phyloP scores from a whole-genome alignment of 2,329 filamentous ascomycete species.

The Gaeumannomyces tritici region DNA sequence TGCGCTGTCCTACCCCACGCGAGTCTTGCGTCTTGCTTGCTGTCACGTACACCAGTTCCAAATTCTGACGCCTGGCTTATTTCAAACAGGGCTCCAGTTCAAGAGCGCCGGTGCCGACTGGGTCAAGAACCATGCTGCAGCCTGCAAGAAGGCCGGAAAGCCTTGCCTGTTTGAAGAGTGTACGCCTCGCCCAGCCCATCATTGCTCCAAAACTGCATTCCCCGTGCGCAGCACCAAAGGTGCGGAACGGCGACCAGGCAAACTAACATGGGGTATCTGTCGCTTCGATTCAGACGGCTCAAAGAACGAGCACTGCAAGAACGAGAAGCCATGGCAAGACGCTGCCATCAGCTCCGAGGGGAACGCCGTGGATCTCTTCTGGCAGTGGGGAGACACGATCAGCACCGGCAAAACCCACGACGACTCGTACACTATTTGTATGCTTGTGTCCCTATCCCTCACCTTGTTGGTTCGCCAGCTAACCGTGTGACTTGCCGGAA shows the following conservation, averaged over 20 bases:
- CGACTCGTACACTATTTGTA: constrained; percentile 33
- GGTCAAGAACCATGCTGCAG: constrained; percentile 25
- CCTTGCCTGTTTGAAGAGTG: constrained; percentile 30
- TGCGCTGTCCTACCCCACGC: neutral
- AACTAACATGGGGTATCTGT: neutral
- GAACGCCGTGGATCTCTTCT: constrained; percentile 27
- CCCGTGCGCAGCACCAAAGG: neutral
- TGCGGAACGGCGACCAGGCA: neutral
- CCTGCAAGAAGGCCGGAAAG: constrained; percentile 27
- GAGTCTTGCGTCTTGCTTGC: neutral
- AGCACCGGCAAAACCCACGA: constrained; percentile 29
- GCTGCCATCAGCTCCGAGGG: constrained; percentile 20
- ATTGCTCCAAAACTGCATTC: neutral
- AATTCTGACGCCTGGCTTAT: neutral
- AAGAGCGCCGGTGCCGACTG: constrained; percentile 25
- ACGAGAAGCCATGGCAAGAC: constrained; percentile 19
- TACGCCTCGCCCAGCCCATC: constrained; percentile 14
- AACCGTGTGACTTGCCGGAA: neutral
- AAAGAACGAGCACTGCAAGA: constrained; percentile 12
- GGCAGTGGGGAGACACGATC: constrained; percentile 29
- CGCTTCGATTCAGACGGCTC: constrained; percentile 12
- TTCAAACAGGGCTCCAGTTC: constrained; percentile 16
- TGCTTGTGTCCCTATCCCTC: neutral
- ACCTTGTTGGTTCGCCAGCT: neutral
- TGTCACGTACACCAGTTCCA: neutral